Evolutionary conservation across 2,329 filamentous ascomycete genomes (phyloP).

Genomic region (Colletotrichum kahawae): DNA sequence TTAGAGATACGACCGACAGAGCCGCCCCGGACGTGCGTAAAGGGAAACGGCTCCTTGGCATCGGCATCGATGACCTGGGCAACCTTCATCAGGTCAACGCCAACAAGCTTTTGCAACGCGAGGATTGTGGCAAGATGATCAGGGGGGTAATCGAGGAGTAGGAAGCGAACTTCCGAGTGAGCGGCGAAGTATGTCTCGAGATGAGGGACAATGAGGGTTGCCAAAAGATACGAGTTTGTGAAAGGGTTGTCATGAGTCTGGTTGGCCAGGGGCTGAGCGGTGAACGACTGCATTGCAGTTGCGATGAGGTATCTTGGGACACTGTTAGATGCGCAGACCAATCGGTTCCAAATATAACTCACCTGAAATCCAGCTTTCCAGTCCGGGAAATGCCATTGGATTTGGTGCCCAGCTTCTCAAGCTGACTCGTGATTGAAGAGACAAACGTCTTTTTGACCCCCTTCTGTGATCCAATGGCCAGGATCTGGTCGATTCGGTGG

Average conservation of each 20-base stretch:
- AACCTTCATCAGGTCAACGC: slow-evolving; percentile 61
- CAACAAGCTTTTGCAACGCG: slow-evolving; percentile 62
- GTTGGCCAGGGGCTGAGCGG: slow-evolving; percentile 52
- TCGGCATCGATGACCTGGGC: slow-evolving; percentile 59
- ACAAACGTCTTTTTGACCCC: slow-evolving; percentile 57
- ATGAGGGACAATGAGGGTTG: slow-evolving; percentile 63
- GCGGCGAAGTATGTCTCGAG: slow-evolving; percentile 63
- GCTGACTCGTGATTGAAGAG: slow-evolving; percentile 50
- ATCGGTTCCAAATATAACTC: slow-evolving; percentile 24
- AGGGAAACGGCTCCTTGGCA: slow-evolving; percentile 39
- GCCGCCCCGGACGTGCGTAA: slow-evolving; percentile 43
- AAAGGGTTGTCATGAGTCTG: slow-evolving; percentile 61
- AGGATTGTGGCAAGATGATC: slow-evolving; percentile 62
- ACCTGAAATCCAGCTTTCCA: slow-evolving; percentile 65
- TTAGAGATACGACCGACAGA: slow-evolving; percentile 31
- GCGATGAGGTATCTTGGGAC: slow-evolving; percentile 60
- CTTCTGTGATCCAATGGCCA: slow-evolving; percentile 63
- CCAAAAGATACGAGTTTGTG: slow-evolving; percentile 57
- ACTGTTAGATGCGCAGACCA: neutral
- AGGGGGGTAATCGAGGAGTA: slow-evolving; percentile 64
- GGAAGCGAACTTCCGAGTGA: slow-evolving; percentile 57
- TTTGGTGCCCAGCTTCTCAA: slow-evolving; percentile 61
- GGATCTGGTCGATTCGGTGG: slow-evolving; percentile 58
- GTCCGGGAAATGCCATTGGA: slow-evolving; percentile 54
- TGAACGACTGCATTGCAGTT: slow-evolving; percentile 64